A percentile compares a stretch with the other conserved stretches of the same genome.
Evolutionary conservation across 306 rosid genomes (phyloP).

Genomic region (Quercus dentata): DNA sequence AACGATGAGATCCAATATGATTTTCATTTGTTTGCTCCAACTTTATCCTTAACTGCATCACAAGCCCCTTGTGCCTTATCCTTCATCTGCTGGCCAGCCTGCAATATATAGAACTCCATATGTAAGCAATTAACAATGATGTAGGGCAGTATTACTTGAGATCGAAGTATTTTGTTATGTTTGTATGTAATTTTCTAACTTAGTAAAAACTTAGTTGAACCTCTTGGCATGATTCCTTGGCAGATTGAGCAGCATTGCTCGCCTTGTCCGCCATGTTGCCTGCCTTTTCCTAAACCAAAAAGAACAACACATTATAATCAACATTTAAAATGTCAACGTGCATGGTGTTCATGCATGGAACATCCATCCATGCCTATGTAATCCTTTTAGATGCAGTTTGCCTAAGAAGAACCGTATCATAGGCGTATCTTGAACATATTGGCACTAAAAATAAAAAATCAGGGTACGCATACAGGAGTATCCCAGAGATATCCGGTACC

Average conservation of each 20-base stretch:
- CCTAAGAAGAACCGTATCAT: not conserved
- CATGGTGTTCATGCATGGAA: not conserved
- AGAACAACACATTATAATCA: not conserved
- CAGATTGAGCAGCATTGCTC: conserved; percentile 38
- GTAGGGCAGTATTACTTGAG: not conserved
- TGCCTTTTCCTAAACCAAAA: conserved; percentile 40
- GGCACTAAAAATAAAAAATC: too few relatives aligned
- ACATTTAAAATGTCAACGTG: too few relatives aligned
- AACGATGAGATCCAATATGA: not conserved
- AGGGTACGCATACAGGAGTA: too few relatives aligned
- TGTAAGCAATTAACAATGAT: not conserved
- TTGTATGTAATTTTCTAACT: not conserved
- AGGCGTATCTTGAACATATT: too few relatives aligned
- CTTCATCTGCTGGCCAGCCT: conserved; percentile 40
- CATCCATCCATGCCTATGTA: not conserved
- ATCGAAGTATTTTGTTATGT: not conserved
- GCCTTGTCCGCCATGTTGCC: conserved; percentile 31
- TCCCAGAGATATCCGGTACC: too few relatives aligned
- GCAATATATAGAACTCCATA: not conserved
- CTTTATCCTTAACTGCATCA: conserved; percentile 15
- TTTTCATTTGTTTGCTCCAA: conserved; percentile 26
- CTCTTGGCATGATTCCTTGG: conserved; percentile 40
- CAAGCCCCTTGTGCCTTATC: conserved; percentile 27
- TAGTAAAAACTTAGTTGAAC: conserved; percentile 9
- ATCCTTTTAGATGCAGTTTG: not conserved